phyloP scores from a whole-genome alignment of 495 filamentous ascomycete species.

The Venustampulla echinocandica region DNA sequence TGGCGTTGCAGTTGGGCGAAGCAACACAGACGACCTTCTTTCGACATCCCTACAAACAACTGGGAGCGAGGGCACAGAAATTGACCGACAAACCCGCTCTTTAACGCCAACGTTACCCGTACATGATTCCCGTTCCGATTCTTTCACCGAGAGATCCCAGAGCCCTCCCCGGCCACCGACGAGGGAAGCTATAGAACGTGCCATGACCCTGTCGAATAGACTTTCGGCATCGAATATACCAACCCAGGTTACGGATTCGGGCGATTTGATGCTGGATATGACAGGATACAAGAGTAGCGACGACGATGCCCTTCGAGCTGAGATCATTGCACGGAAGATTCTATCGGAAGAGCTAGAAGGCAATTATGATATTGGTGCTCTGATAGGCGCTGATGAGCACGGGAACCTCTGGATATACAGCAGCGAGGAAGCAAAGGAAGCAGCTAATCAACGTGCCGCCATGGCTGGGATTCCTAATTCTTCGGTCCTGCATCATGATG shows the following conservation, averaged over 20 bases:
- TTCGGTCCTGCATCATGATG: constrained; percentile 50
- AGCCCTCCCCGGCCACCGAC: constrained; percentile 73
- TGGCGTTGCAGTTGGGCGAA: constrained; percentile 24
- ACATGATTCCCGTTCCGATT: constrained; percentile 28
- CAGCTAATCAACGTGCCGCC: constrained; percentile 40
- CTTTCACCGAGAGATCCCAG: constrained; percentile 45
- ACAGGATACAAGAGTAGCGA: constrained; percentile 90
- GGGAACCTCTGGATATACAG: constrained; percentile 99
- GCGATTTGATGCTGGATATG: constrained; percentile 99
- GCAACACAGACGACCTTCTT: constrained; percentile 38
- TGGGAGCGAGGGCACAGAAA: constrained; percentile 22
- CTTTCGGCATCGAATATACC: constrained; percentile 84
- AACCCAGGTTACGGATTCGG: constrained; percentile 79
- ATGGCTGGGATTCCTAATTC: constrained; percentile 21
- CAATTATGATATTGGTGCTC: constrained; percentile 88
- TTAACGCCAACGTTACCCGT: constrained; percentile 29
- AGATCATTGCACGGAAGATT: constrained; percentile 89
- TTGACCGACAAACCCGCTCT: constrained; percentile 38
- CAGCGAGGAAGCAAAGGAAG: constrained; percentile 89
- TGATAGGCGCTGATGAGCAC: constrained; percentile 90
- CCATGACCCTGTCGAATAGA: constrained; percentile 78
- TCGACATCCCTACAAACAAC: constrained; percentile 5
- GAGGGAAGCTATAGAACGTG: constrained; percentile 71
- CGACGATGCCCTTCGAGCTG: constrained; percentile 82
- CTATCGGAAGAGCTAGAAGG: constrained; percentile 91